Conservation (phyloP, 1,139 yeast genomes). For the Saccharomyces hybrid region DNA sequence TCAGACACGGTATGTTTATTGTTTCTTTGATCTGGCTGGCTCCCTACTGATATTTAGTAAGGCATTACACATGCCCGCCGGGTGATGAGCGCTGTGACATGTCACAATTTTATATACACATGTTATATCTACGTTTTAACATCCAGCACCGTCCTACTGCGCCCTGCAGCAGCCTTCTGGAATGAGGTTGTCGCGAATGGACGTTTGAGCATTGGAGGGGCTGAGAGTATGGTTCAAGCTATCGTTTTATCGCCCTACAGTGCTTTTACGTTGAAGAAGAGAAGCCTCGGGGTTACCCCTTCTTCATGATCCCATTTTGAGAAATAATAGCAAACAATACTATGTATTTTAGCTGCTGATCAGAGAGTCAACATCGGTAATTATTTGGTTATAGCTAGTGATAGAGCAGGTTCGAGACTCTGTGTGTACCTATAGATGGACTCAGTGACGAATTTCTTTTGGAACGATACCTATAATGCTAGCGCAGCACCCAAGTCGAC, state of each 20-base stretch:
- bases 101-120: background rate
- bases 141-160: background rate
- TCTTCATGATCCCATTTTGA: background rate
- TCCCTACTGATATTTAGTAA: background rate
- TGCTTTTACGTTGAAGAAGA: background rate
- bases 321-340: background rate
- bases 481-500: constrained; percentile 1
- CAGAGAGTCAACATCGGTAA: background rate
- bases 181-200: background rate
- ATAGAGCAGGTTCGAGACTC: background rate
- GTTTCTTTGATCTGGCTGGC: background rate
- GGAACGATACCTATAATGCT: constrained; percentile 6
- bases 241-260: background rate
- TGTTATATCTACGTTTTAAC: background rate
- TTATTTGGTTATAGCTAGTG: background rate
- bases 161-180: background rate
- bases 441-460: constrained; percentile 5
- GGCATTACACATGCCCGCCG: background rate
- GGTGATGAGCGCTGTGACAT: background rate
- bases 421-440: background rate
- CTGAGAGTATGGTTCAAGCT: background rate
- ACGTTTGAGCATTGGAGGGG: background rate
- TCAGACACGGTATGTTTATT: background rate
- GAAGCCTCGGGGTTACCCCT: background rate
- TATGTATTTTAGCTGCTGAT: background rate